These are phyloP conservation scores for Luvunga scandens DNA, from an alignment of 345 rosid species.

Conservation along the genomic window DNA sequence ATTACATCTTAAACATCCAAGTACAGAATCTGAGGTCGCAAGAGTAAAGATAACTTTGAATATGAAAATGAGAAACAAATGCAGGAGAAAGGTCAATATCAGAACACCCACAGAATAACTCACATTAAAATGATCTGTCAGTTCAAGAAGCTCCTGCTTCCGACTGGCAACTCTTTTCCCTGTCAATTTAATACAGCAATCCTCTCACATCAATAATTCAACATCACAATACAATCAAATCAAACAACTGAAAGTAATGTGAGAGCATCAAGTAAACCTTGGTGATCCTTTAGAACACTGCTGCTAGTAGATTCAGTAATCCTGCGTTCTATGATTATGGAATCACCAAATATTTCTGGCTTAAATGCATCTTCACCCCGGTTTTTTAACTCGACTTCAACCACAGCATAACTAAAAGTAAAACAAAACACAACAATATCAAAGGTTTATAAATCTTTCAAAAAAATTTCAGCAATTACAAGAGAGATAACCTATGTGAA, in stretches of 20 bases:
- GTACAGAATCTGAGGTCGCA: background rate
- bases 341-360: constrained; percentile 63
- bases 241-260: background rate
- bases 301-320: constrained; percentile 60
- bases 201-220: background rate
- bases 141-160: constrained; percentile 81
- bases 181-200: constrained; percentile 22
- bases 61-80: background rate
- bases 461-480: background rate
- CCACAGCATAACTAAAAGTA: constrained; percentile 56
- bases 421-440: background rate
- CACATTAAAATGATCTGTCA: constrained; percentile 90
- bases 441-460: background rate
- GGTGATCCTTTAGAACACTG: constrained; percentile 59
- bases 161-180: constrained; percentile 75
- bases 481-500: background rate
- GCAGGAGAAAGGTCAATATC: background rate
- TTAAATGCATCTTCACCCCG: constrained; percentile 80
- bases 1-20: constrained; percentile 7
- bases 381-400: constrained; percentile 77
- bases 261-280: constrained; percentile 41
- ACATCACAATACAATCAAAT: constrained; percentile 6
- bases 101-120: constrained; percentile 20
- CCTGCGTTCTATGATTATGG: constrained; percentile 72
- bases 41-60: background rate